A percentile compares a stretch with the other conserved stretches of the same genome.
Evolutionary conservation across 805 yeast genomes (phyloP).

Genomic region (Cyberlindnera americana): DNA sequence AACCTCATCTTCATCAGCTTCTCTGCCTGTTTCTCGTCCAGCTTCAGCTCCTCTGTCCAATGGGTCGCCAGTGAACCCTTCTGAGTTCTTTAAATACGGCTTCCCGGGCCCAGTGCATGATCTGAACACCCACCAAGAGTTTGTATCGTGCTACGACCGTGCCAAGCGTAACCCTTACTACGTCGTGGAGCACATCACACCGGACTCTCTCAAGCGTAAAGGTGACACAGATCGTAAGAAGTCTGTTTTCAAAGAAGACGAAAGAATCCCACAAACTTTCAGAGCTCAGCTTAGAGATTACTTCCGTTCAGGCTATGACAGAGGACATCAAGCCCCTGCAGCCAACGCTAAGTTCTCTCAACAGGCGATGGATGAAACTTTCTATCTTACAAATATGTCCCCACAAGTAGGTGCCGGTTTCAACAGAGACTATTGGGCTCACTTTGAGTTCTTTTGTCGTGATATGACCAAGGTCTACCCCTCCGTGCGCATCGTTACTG

Average conservation of each 20-base stretch:
- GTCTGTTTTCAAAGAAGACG: slow-evolving; percentile 86
- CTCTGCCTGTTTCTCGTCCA: slow-evolving; percentile 9
- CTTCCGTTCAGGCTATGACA: slow-evolving; percentile 91
- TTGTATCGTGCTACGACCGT: slow-evolving; percentile 82
- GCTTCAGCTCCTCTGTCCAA: slow-evolving; percentile 1
- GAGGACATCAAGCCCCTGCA: slow-evolving; percentile 98
- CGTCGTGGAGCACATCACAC: slow-evolving; percentile 83
- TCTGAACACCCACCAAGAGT: slow-evolving; percentile 67
- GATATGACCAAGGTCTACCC: slow-evolving; percentile 68
- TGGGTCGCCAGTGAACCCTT: slow-evolving; percentile 52
- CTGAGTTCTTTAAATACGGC: slow-evolving; percentile 84
- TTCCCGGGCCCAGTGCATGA: slow-evolving; percentile 96
- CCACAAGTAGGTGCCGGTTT: slow-evolving; percentile 99
- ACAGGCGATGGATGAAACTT: slow-evolving; percentile 92
- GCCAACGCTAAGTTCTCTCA: slow-evolving; percentile 94
- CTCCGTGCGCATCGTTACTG: slow-evolving; percentile 84
- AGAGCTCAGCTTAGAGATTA: slow-evolving; percentile 79
- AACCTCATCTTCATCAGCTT: background rate
- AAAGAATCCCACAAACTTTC: slow-evolving; percentile 68
- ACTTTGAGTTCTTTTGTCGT: slow-evolving; percentile 85
- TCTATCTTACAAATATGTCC: slow-evolving; percentile 81
- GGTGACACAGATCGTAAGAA: slow-evolving; percentile 71
- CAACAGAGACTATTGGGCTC: slow-evolving; percentile 98
- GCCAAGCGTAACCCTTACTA: slow-evolving; percentile 81
- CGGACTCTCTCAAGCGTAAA: slow-evolving; percentile 53